A percentile compares a stretch with the other conserved stretches of the same genome.
Conservation (phyloP, 768 basidiomycete species). For the Sarcodon sp. region DNA sequence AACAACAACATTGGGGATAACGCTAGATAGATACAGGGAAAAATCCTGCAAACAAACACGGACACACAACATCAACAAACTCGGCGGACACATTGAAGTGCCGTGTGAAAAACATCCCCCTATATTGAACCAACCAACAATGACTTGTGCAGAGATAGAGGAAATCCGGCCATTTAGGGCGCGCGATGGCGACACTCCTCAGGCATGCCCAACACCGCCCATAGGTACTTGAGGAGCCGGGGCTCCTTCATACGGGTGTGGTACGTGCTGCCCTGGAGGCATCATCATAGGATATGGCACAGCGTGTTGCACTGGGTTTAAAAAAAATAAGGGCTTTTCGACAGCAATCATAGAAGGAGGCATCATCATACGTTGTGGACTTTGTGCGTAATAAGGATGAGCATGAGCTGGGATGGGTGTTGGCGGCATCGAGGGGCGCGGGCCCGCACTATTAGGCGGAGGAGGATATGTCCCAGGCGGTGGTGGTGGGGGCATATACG, state of each 20-base stretch:
- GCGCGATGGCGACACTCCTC: slow-evolving; percentile 8
- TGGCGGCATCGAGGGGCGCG: slow-evolving; percentile 83
- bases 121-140: too few relatives aligned
- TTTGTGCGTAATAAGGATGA: slow-evolving; percentile 82
- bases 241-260: slow-evolving; percentile 60
- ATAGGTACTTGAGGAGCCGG: slow-evolving; percentile 61
- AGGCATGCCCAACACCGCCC: slow-evolving; percentile 60
- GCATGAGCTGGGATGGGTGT: slow-evolving; percentile 82
- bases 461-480: slow-evolving; percentile 69
- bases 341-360: slow-evolving; percentile 7
- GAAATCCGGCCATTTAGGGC: too few relatives aligned
- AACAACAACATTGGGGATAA: too few relatives aligned
- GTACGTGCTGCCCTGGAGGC: slow-evolving; percentile 58
- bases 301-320: slow-evolving; percentile 61
- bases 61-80: too few relatives aligned
- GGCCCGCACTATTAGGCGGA: slow-evolving; percentile 66
- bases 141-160: too few relatives aligned
- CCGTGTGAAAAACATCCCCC: too few relatives aligned
- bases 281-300: slow-evolving; percentile 91
- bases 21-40: too few relatives aligned
- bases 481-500: slow-evolving; percentile 68
- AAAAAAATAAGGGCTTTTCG: slow-evolving; percentile 5
- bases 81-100: too few relatives aligned
- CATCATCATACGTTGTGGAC: slow-evolving; percentile 61
- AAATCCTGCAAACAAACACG: too few relatives aligned